Evolutionary conservation across 805 yeast genomes (phyloP).

Genomic region (Zygosaccharomyces kombuchaensis): DNA sequence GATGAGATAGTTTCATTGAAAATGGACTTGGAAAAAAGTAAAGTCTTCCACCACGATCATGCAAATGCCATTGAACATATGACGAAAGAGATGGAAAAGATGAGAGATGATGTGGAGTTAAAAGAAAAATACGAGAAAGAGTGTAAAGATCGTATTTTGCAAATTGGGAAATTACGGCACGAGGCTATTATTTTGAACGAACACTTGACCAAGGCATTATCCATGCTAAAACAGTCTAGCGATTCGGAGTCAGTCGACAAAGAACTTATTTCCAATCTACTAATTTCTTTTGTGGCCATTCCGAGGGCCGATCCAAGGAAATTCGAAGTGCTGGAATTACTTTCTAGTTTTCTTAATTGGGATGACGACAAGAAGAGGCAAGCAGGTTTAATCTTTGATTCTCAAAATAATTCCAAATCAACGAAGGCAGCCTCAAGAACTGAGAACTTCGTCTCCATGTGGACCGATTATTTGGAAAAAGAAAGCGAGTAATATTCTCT

Average conservation of each 20-base stretch:
- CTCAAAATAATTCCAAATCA: constrained; percentile 11
- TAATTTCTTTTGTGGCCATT: constrained; percentile 76
- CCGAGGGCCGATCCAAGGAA: constrained; percentile 94
- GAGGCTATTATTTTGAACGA: constrained; percentile 92
- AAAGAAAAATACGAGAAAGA: constrained; percentile 45
- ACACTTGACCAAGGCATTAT: constrained; percentile 88
- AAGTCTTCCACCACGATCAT: constrained; percentile 16
- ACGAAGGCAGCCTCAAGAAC: constrained; percentile 35
- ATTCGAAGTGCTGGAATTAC: constrained; percentile 83
- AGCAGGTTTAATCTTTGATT: constrained; percentile 59
- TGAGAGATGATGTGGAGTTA: constrained; percentile 23
- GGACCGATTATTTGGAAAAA: constrained; percentile 77
- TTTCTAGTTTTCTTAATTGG: constrained; percentile 84
- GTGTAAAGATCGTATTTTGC: constrained; percentile 64
- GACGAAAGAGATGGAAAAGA: constrained; percentile 21
- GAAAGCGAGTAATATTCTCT: constrained; percentile 44
- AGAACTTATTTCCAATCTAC: constrained; percentile 80
- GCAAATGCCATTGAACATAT: constrained; percentile 21
- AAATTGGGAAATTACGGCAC: constrained; percentile 87
- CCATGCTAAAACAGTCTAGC: constrained; percentile 73
- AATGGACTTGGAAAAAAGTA: constrained; percentile 23
- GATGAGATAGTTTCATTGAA: constrained; percentile 31
- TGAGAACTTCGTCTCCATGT: constrained; percentile 62
- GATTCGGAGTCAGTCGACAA: constrained; percentile 77
- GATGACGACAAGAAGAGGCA: constrained; percentile 71